phyloP scores from a whole-genome alignment of 208 protist genomes.

The Leishmania martiniquensis region DNA sequence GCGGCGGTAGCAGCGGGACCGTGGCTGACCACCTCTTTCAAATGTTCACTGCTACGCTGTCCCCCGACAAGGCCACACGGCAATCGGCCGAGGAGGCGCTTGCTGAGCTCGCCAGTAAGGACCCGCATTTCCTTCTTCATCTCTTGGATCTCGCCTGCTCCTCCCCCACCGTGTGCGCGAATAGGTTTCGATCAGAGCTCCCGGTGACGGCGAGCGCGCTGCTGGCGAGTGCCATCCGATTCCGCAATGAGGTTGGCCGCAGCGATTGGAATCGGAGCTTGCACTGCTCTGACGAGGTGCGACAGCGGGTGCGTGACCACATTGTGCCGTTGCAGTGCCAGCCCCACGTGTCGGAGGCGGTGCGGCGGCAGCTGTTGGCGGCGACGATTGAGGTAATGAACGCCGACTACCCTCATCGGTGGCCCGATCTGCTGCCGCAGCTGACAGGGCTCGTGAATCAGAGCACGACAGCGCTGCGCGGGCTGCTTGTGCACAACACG shows the following conservation, averaged over 20 bases:
- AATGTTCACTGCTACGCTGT: slow-evolving; percentile 72
- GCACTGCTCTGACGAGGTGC: slow-evolving; percentile 60
- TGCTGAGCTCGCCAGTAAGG: slow-evolving; percentile 38
- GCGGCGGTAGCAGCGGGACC: slow-evolving; percentile 13
- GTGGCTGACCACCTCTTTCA: slow-evolving; percentile 55
- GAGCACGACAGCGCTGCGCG: slow-evolving; percentile 34
- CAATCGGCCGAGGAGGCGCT: slow-evolving; percentile 73
- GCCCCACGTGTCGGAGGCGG: slow-evolving; percentile 61
- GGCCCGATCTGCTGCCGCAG: slow-evolving; percentile 70
- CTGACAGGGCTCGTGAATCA: slow-evolving; percentile 48
- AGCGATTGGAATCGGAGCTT: slow-evolving; percentile 77
- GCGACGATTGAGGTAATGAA: slow-evolving; percentile 64
- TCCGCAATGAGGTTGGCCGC: slow-evolving; percentile 75
- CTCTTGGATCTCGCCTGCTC: slow-evolving; percentile 59
- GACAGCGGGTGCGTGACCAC: slow-evolving; percentile 39
- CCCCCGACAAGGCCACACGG: slow-evolving; percentile 60
- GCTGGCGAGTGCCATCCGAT: slow-evolving; percentile 70
- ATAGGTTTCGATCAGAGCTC: slow-evolving; percentile 7
- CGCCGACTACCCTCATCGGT: slow-evolving; percentile 75
- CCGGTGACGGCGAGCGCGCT: slow-evolving; percentile 17
- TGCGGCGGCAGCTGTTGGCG: slow-evolving; percentile 79
- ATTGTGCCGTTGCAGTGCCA: slow-evolving; percentile 72
- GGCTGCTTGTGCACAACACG: slow-evolving; percentile 19
- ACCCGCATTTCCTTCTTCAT: slow-evolving; percentile 61
- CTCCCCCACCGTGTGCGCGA: slow-evolving; percentile 30